Base-by-base conservation (phyloP, 176 grass and related monocot genomes). In the Rhynchospora breviuscula region DNA sequence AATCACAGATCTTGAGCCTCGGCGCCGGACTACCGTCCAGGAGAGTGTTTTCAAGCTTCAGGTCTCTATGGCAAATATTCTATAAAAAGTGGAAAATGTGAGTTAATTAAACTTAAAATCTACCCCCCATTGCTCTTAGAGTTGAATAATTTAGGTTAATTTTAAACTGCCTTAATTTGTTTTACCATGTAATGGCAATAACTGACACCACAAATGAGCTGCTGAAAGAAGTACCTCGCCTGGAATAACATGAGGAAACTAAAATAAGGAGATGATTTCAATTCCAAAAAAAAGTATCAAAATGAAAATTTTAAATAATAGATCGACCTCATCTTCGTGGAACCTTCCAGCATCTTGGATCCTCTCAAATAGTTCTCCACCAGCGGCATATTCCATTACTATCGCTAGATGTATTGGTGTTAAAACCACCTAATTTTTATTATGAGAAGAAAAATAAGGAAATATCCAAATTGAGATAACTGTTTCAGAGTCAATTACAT, bases 11-110 rank as follows among this genome's bases (percentile, higher is more conserved):
- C 90, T 97, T 97, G 58, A 97, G 88, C 2, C 94, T 61, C 0
- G 94, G 94, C 13, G 94, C 94, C 0, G 91, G 91, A 88, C 91
- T 94, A n/a, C 94, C 94, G 79, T 97, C 94, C 0, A 97, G 88
- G 47, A 97, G 86, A 3, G 94, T 97, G 86, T 97, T 97, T 88
- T 97, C 94, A 1, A 97, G 89, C 85, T 97, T 97, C 86, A 97
- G 83, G 81, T 97, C 94, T 8, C 94, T 84, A 81, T 97, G 94
- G 83, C 91, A 94, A 84, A 97, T 94, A 86, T 92, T 85, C 88
- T 89, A 59, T 83, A 18, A 73, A 72, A 78, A 68, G 2, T 52
- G 15, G 3, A 19, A 22, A 25, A 78, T 43, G 2, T 78, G 40
- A 61, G 23, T 45, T 35, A 57, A 33, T 29, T 29, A 29, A 68